Evolutionary conservation across 2,329 filamentous ascomycete species (phyloP).

Genomic region (Arthrobotrys sinensis): DNA sequence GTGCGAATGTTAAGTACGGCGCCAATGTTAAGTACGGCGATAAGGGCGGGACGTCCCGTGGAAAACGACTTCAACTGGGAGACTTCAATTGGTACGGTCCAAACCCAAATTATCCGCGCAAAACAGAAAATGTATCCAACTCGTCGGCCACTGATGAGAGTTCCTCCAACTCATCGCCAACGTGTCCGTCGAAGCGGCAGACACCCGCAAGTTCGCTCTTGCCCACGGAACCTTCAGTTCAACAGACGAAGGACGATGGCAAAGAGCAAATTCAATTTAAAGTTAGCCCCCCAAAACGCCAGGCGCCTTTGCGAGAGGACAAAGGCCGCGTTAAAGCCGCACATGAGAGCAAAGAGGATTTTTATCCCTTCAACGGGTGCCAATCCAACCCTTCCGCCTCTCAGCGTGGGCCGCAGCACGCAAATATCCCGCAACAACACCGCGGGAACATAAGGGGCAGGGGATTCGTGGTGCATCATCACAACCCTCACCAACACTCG

Average conservation of each 20-base stretch:
- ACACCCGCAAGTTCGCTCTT: not conserved
- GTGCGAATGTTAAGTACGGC: conserved; percentile 51
- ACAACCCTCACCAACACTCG: not conserved
- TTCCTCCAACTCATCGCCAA: not conserved
- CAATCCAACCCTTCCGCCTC: not conserved
- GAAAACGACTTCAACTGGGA: conserved; percentile 56
- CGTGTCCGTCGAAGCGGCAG: conserved; percentile 25
- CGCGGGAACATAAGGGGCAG: not conserved
- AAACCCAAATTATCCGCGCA: conserved; percentile 30
- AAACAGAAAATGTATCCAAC: not conserved
- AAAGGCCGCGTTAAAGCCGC: not conserved
- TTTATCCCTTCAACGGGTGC: conserved; percentile 49
- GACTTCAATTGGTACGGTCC: conserved; percentile 58
- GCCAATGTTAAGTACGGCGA: conserved; percentile 57
- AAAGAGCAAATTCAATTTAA: conserved; percentile 11
- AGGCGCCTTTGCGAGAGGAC: not conserved
- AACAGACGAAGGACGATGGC: conserved; percentile 43
- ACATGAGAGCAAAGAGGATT: conserved; percentile 23
- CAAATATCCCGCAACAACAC: not conserved
- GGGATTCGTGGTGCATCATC: not conserved
- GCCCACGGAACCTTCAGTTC: conserved; percentile 27
- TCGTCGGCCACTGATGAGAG: not conserved
- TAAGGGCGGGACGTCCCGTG: conserved; percentile 47
- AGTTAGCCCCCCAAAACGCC: not conserved
- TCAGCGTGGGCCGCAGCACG: conserved; percentile 4